Percentiles rank a stretch among this genome's conserved stretches.
These are phyloP conservation scores for Aspergillus quadrilineatus DNA, from an alignment of 2,329 filamentous ascomycete genomes.

Conservation along the genomic window DNA sequence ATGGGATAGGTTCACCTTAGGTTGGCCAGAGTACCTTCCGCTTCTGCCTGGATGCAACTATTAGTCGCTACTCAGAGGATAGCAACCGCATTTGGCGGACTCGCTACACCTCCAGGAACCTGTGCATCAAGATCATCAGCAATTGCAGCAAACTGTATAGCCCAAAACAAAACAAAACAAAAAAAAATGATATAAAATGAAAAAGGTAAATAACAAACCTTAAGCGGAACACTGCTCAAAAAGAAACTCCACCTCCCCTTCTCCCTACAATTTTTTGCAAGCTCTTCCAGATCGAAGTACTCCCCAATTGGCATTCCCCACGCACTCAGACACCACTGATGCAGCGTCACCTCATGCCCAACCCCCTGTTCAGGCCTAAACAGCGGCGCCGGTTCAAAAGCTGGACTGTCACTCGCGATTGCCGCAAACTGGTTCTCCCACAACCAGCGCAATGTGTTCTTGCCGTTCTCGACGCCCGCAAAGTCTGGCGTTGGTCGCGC, in stretches of 20 bases:
- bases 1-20: background rate
- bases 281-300: constrained; percentile 46
- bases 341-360: constrained; percentile 24
- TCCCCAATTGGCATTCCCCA: constrained; percentile 52
- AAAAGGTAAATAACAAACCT: constrained; percentile 24
- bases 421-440: constrained; percentile 59
- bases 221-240: constrained; percentile 49
- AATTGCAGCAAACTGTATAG: background rate
- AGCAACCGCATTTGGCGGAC: constrained; percentile 48
- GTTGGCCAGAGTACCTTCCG: no score
- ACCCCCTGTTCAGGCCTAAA: constrained; percentile 40
- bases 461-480: constrained; percentile 51
- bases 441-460: constrained; percentile 55
- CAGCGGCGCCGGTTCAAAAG: constrained; percentile 44
- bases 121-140: constrained; percentile 11
- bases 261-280: constrained; percentile 39
- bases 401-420: constrained; percentile 57
- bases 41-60: background rate
- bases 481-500: constrained; percentile 23
- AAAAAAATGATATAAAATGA: background rate
- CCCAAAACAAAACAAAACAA: background rate
- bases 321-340: constrained; percentile 42
- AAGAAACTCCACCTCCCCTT: constrained; percentile 49
- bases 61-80: constrained; percentile 34
- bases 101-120: constrained; percentile 48